A percentile compares a stretch with the other conserved stretches of the same genome.
Conservation (phyloP, 257 asterid species). For the Primulina eburnea region DNA sequence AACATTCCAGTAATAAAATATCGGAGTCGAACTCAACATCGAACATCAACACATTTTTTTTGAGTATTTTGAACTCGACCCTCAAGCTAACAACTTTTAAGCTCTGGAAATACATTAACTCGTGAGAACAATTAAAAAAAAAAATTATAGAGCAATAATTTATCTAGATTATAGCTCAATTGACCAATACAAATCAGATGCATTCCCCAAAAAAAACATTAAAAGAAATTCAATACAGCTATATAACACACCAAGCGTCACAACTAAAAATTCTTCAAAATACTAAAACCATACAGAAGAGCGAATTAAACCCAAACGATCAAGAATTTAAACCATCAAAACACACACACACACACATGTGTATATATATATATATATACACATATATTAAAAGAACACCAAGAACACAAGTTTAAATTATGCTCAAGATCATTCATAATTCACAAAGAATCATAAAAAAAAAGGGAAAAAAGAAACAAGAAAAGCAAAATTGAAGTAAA, state of each 20-base stretch:
- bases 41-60: neutral
- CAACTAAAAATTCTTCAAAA: slow-evolving; percentile 18
- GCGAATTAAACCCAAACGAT: slow-evolving; percentile 13
- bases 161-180: neutral
- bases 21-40: neutral
- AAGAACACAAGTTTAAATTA: no score
- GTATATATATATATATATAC: neutral
- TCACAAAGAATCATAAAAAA: no score
- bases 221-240: slow-evolving; percentile 8
- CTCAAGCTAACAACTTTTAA: neutral
- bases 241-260: slow-evolving; percentile 19
- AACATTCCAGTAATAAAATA: neutral
- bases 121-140: neutral
- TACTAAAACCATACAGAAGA: slow-evolving; percentile 16
- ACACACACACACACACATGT: neutral
- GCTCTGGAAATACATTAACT: neutral
- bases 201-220: slow-evolving; percentile 5
- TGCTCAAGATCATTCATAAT: neutral
- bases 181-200: slow-evolving; percentile 12
- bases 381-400: neutral
- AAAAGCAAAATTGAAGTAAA: slow-evolving; percentile 9
- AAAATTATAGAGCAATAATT: neutral
- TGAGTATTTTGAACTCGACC: neutral
- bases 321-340: neutral
- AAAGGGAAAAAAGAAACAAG: neutral